Conservation (phyloP, 1,284 basidiomycete species). For the Leccinum holopus region DNA sequence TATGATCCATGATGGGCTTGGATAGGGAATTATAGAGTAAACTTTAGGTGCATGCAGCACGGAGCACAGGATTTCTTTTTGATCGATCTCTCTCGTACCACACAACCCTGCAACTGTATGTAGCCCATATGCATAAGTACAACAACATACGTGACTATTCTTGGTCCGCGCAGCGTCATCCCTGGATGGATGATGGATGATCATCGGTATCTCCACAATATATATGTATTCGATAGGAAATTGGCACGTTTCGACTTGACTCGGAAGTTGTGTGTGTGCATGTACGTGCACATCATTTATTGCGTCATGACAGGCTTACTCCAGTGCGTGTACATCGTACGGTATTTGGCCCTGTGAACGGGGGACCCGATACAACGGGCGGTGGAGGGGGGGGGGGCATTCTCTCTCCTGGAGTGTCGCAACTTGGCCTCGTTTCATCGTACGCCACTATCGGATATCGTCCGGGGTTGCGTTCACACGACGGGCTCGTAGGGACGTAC, state of each 20-base stretch:
- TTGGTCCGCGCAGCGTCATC: constrained; percentile 11
- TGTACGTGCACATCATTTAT: constrained; percentile 4
- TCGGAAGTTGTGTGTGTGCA: neutral
- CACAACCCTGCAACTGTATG: constrained; percentile 1
- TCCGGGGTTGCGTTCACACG: constrained; percentile 25
- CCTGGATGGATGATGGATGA: neutral
- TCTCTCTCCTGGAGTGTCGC: neutral
- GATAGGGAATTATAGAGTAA: constrained; percentile 1
- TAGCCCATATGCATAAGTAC: neutral
- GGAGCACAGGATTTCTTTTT: neutral
- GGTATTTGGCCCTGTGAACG: neutral
- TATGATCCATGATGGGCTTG: neutral
- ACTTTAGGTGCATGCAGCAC: neutral
- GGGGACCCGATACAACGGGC: neutral
- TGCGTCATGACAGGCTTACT: constrained; percentile 3
- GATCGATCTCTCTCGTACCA: constrained; percentile 8
- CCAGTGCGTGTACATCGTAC: neutral
- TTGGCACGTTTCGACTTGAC: neutral
- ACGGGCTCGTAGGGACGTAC: constrained; percentile 10
- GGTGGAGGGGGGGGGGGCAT: neutral
- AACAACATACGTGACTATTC: constrained; percentile 2
- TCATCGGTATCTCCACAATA: neutral
- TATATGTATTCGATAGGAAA: neutral
- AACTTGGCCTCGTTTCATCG: constrained; percentile 12
- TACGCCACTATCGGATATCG: constrained; percentile 19